These are phyloP conservation scores for Pseudonitzschia multistriata DNA, from an alignment of 108 stramenopile genomes.

Conservation along the genomic window DNA sequence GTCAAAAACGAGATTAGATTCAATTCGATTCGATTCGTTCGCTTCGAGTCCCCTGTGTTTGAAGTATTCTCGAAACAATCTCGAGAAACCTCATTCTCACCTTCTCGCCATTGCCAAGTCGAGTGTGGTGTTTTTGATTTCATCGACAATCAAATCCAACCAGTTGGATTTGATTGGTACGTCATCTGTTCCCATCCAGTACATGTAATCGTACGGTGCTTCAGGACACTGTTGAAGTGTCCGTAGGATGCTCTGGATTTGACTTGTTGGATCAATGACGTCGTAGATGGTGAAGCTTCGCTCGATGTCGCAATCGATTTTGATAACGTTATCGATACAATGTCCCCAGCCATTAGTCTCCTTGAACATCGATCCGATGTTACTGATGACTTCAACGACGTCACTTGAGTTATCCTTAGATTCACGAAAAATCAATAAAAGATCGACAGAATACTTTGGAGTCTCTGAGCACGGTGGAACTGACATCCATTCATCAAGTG, in stretches of 20 bases:
- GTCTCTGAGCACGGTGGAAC: slow-evolving; percentile 24
- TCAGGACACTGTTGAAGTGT: slow-evolving; percentile 43
- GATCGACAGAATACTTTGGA: slow-evolving; percentile 32
- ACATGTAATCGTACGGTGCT: slow-evolving; percentile 66
- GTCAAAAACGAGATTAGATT: background rate
- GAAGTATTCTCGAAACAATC: background rate
- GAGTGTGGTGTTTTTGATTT: slow-evolving; percentile 1
- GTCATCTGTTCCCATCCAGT: slow-evolving; percentile 71
- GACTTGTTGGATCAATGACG: slow-evolving; percentile 74
- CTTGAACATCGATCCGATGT: slow-evolving; percentile 59
- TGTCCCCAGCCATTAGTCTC: slow-evolving; percentile 62
- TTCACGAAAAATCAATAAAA: slow-evolving; percentile 70
- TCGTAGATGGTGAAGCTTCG: slow-evolving; percentile 49
- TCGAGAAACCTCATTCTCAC: background rate
- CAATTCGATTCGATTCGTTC: background rate
- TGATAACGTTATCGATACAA: slow-evolving; percentile 65
- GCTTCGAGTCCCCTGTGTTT: background rate
- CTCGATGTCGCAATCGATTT: slow-evolving; percentile 67
- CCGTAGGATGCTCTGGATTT: slow-evolving; percentile 68
- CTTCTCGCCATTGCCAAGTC: background rate
- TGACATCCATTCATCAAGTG: slow-evolving; percentile 32
- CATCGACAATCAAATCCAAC: slow-evolving; percentile 57
- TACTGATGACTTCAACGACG: slow-evolving; percentile 37
- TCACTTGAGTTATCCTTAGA: slow-evolving; percentile 52
- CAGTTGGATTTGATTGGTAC: slow-evolving; percentile 63